Percentiles rank a stretch among this genome's conserved stretches.
Conservation (phyloP, 78 protist species). For the Speleostelium caveatum region DNA sequence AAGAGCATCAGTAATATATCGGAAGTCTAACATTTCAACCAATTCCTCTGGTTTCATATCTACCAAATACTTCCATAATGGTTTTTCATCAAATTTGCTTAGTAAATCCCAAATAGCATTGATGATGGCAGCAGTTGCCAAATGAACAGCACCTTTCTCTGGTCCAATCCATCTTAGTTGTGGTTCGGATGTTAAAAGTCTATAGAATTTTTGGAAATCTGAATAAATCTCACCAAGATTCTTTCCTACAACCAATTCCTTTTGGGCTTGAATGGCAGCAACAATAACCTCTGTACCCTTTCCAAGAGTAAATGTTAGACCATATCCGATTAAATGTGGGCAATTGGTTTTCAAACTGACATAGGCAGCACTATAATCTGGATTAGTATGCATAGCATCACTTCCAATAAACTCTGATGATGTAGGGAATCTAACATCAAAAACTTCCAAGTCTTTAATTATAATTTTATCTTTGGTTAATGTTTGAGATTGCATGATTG, state of each 20-base stretch:
- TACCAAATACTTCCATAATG: constrained; percentile 46
- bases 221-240: constrained; percentile 1
- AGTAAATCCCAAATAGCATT: constrained; percentile 68
- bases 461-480: background rate
- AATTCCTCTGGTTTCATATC: constrained; percentile 64
- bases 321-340: constrained; percentile 36
- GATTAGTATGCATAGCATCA: constrained; percentile 61
- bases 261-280: background rate
- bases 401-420: constrained; percentile 7
- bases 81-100: constrained; percentile 33
- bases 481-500: background rate
- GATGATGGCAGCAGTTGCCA: constrained; percentile 46
- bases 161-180: constrained; percentile 81
- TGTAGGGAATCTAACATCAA: constrained; percentile 58
- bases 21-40: constrained; percentile 36
- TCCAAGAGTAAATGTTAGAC: constrained; percentile 72
- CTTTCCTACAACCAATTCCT: constrained; percentile 36
- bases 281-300: constrained; percentile 66
- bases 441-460: background rate
- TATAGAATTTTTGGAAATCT: constrained; percentile 11
- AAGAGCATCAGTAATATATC: constrained; percentile 51
- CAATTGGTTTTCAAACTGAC: constrained; percentile 5
- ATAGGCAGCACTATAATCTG: constrained; percentile 32
- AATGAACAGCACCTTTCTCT: constrained; percentile 71
- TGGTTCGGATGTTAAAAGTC: constrained; percentile 56